phyloP scores from a whole-genome alignment of 768 basidiomycete genomes.

The Leccinellum luteum region DNA sequence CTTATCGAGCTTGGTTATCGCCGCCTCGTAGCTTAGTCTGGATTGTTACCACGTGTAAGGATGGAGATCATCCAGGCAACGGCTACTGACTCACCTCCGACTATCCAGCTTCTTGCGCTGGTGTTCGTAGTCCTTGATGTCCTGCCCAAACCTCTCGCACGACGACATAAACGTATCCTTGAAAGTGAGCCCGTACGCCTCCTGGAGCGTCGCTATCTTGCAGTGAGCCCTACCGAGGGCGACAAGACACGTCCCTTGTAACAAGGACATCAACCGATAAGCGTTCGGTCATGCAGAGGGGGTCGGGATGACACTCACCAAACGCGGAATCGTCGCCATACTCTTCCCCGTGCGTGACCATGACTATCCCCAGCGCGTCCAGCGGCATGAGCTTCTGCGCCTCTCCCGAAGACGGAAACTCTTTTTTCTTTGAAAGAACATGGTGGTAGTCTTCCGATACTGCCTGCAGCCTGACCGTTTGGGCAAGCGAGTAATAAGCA shows the following conservation, averaged over 20 bases:
- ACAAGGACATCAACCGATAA: background rate
- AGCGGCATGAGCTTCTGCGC: slow-evolving; percentile 70
- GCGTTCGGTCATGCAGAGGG: background rate
- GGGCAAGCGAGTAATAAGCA: background rate
- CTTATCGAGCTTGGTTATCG: slow-evolving; percentile 66
- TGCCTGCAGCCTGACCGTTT: slow-evolving; percentile 53
- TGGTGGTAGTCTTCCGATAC: slow-evolving; percentile 73
- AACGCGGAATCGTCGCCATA: slow-evolving; percentile 74
- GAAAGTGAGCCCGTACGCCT: slow-evolving; percentile 71
- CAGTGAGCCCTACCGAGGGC: slow-evolving; percentile 82
- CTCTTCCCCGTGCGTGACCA: slow-evolving; percentile 84
- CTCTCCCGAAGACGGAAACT: slow-evolving; percentile 58
- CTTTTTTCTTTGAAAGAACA: slow-evolving; percentile 72
- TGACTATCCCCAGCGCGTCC: slow-evolving; percentile 79
- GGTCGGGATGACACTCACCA: slow-evolving; percentile 40
- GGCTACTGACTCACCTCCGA: slow-evolving; percentile 51
- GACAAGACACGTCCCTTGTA: slow-evolving; percentile 67
- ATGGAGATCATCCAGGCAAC: background rate
- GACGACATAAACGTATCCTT: slow-evolving; percentile 71
- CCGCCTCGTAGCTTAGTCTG: slow-evolving; percentile 78
- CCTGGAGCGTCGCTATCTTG: slow-evolving; percentile 81
- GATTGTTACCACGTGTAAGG: background rate
- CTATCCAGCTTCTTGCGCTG: slow-evolving; percentile 87
- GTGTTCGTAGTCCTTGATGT: slow-evolving; percentile 80
- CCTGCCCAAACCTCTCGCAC: slow-evolving; percentile 60